Evolutionary conservation across 257 asterid genomes (phyloP), one percentile per base, ranked within the genome.

Genomic region (Echium plantagineum): DNA sequence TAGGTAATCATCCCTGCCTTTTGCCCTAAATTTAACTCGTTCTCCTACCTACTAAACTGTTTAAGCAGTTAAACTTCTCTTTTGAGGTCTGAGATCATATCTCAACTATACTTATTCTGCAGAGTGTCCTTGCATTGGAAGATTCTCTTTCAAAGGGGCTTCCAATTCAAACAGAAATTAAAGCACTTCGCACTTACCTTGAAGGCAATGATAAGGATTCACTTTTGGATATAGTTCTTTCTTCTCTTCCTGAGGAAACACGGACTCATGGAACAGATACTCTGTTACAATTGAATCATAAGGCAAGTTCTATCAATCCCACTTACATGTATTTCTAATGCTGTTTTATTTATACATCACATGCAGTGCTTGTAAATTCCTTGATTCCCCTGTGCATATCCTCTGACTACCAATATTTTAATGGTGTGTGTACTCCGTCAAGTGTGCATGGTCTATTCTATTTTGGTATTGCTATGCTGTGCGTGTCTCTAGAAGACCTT

Each of bases 121-220:
- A 90, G 98, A 87, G 95, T 57, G 89, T 91, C 55, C 85, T 90
- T 51, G 89, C 94, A 66, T 65, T 90, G 67, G 98, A 90, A 75
- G 96, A 90, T 72, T 85, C 96, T 65, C 73, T 90, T 66, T 81
- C 93, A 64, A 87, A 81, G 66, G 98, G 98, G 63, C 75, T 80
- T 66, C 95, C 98, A 60, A 79, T 90, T 63, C 85, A 83, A 71
- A 83, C 87, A 35, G 46, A 35, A 35, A 35, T 35, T 35, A 13
- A 35, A 35, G 46, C 46, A 7, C 46, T 35, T 0, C 46, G 9
- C 46, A 35, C 13, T 35, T 35, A 9, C 12, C 46, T 87, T 66
- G 90, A 35, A 35, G 46, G 2, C 46, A 35, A 3, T 35, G 46
- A 35, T 35, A 35, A 35, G 46, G 46, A 35, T 4, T 35, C 46